phyloP scores from a whole-genome alignment of 116 monocot species.

The Zostera marina region DNA sequence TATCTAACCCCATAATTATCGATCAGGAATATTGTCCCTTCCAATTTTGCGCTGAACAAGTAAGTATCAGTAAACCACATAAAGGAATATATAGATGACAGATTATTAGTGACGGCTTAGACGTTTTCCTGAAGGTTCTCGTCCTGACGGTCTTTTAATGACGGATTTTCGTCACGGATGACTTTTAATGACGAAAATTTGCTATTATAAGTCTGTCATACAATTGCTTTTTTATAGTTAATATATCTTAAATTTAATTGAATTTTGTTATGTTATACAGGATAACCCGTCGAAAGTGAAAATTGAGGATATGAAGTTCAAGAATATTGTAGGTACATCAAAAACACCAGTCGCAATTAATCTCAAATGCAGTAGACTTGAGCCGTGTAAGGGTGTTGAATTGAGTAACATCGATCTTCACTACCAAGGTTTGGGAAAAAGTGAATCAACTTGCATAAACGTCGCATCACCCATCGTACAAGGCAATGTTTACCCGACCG shows the following conservation, averaged over 20 bases:
- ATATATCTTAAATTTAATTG: too few species aligned
- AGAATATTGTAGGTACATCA: conserved; percentile 40
- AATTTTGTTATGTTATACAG: too few species aligned
- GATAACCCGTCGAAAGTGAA: conserved; percentile 48
- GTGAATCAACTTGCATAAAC: conserved; percentile 2
- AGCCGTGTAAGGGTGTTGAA: conserved; percentile 42
- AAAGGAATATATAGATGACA: too few species aligned
- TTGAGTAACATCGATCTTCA: conserved; percentile 30
- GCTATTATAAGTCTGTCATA: too few species aligned
- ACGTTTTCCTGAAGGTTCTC: too few species aligned
- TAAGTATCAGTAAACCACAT: neutral
- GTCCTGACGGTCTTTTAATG: too few species aligned
- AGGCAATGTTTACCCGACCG: conserved; percentile 2
- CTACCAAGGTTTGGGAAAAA: too few species aligned
- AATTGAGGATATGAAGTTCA: conserved; percentile 40
- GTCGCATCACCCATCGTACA: neutral
- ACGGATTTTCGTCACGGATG: too few species aligned
- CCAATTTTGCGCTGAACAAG: conserved; percentile 5
- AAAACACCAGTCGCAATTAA: conserved; percentile 30
- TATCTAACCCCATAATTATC: conserved; percentile 46
- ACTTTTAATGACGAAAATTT: too few species aligned
- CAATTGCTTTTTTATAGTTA: too few species aligned
- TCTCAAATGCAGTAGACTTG: conserved; percentile 28
- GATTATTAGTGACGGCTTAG: too few species aligned
- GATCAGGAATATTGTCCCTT: conserved; percentile 48